Base-by-base conservation (phyloP, 306 rosid species). In the Oxytropis ochrocephala region DNA sequence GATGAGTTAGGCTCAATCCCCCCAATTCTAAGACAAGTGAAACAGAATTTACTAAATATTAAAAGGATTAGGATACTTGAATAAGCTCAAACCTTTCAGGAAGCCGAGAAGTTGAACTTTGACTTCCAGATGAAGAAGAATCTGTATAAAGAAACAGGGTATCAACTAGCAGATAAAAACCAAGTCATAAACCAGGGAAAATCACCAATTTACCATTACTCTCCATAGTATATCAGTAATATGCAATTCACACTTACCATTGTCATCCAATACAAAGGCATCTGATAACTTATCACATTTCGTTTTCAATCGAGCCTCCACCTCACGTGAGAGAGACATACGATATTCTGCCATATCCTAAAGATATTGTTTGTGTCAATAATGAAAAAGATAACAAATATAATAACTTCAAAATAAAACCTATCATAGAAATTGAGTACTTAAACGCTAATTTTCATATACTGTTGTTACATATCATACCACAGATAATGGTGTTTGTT, bases 311-410 rank as follows among this genome's bases (percentile, higher is more conserved):
- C 96, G 91, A 65, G 74, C 87, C 64, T 91, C 99, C 48, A 91
- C 73, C 81, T 87, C 99, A 50, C 76, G 84, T 33, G 92, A 85
- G 69, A 91, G 87, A 69, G 84, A 82, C 85, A 88, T 29, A 59
- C 86, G 88, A 82, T 89, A 94, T 82, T 89, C 95, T 17, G 85
- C 67, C 92, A 86, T 82, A 83, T 95, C 96, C 97, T 95, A 68
- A 51, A 75, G 42, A 70, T 21, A 57, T 48, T 12, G 33, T 21
- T 74, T 14, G 46, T 8, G 76, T 68, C 50, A 68, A 38, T 14
- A 63, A 36, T 52, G 33, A 75, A 70, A 61, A 67, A 53, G n/a
- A 61, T 53, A 18, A 47, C 68, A 47, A 78, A 60, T 68, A 24
- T 38, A 74, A 44, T 29, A 60, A 42, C 42, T 30, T 64, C 11